phyloP scores from a whole-genome alignment of 495 filamentous ascomycete genomes.

The Penicillium riverlandense region DNA sequence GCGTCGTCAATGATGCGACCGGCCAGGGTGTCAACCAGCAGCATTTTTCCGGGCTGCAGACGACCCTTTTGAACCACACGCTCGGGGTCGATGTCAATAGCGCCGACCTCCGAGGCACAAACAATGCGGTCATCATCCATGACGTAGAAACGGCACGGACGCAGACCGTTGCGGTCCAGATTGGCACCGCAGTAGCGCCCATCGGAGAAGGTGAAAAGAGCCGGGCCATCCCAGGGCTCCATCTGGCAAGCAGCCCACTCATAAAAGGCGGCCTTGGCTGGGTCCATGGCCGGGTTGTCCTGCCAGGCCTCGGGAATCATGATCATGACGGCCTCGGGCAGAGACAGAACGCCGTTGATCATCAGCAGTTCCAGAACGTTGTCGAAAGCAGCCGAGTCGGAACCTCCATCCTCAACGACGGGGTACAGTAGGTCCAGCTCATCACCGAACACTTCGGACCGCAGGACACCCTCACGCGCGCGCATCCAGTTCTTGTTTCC shows the following conservation, averaged over 20 bases:
- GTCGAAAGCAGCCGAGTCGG: constrained; percentile 97
- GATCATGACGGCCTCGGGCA: constrained; percentile 97
- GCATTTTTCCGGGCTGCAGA: constrained; percentile 93
- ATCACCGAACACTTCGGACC: constrained; percentile 86
- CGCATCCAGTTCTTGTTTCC: constrained; percentile 99
- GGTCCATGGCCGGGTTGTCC: constrained; percentile 86
- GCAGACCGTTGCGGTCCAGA: constrained; percentile 94
- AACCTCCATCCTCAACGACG: constrained; percentile 95
- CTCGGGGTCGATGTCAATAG: constrained; percentile 87
- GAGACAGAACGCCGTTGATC: constrained; percentile 94
- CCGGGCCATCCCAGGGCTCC: constrained; percentile 99
- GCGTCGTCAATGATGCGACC: constrained; percentile 94
- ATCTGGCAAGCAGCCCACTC: constrained; percentile 99
- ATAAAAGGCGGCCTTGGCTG: constrained; percentile 96
- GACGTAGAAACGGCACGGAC: constrained; percentile 97
- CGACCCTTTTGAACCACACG: constrained; percentile 90
- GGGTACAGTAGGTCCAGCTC: constrained; percentile 90
- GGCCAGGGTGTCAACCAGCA: constrained; percentile 91
- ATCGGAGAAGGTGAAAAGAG: constrained; percentile 96
- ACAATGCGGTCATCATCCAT: constrained; percentile 98
- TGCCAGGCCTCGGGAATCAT: constrained; percentile 99
- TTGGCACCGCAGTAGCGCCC: constrained; percentile 97
- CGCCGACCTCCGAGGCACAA: constrained; percentile 96
- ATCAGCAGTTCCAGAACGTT: constrained; percentile 93
- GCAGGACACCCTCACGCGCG: constrained; percentile 91